These are phyloP conservation scores for Kuraishia cidri DNA, from an alignment of 805 yeast genomes.

Conservation along the genomic window DNA sequence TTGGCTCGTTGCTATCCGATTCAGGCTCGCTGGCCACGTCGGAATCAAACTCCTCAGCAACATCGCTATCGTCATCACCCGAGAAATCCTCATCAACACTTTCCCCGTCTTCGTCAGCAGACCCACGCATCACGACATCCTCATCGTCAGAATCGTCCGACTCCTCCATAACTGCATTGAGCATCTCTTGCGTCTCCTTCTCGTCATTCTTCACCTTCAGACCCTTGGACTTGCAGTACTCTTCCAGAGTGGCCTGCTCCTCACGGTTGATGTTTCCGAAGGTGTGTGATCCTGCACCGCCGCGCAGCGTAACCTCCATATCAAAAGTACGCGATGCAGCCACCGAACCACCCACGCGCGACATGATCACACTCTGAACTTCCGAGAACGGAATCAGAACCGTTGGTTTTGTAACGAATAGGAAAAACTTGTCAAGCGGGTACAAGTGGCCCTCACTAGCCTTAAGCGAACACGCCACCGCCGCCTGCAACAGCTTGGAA, in stretches of 20 bases:
- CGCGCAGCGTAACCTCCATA: slow-evolving; percentile 65
- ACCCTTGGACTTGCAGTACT: slow-evolving; percentile 68
- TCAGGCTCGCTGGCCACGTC: slow-evolving; percentile 81
- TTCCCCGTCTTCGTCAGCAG: slow-evolving; percentile 76
- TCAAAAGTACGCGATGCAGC: slow-evolving; percentile 87
- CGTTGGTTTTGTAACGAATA: slow-evolving; percentile 92
- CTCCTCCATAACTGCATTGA: slow-evolving; percentile 64
- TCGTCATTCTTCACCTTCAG: slow-evolving; percentile 82
- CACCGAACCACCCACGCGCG: slow-evolving; percentile 80
- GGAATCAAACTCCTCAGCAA: slow-evolving; percentile 80
- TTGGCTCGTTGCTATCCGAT: slow-evolving; percentile 35
- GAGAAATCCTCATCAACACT: slow-evolving; percentile 80
- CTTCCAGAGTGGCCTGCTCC: slow-evolving; percentile 76
- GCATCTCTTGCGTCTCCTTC: slow-evolving; percentile 73
- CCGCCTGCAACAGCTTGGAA: slow-evolving; percentile 73
- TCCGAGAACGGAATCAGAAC: slow-evolving; percentile 84
- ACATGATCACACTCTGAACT: slow-evolving; percentile 65
- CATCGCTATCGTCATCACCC: slow-evolving; percentile 41
- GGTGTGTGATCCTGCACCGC: slow-evolving; percentile 60
- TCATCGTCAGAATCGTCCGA: slow-evolving; percentile 44
- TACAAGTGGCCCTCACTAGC: slow-evolving; percentile 93
- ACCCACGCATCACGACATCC: slow-evolving; percentile 50
- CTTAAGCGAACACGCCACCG: slow-evolving; percentile 84
- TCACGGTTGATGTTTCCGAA: slow-evolving; percentile 87
- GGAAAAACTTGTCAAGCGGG: slow-evolving; percentile 84